Percentiles rank a stretch among this genome's conserved stretches.
These are phyloP conservation scores for Dichotomopilus funicola DNA, from an alignment of 2,329 filamentous ascomycete species.

Conservation along the genomic window DNA sequence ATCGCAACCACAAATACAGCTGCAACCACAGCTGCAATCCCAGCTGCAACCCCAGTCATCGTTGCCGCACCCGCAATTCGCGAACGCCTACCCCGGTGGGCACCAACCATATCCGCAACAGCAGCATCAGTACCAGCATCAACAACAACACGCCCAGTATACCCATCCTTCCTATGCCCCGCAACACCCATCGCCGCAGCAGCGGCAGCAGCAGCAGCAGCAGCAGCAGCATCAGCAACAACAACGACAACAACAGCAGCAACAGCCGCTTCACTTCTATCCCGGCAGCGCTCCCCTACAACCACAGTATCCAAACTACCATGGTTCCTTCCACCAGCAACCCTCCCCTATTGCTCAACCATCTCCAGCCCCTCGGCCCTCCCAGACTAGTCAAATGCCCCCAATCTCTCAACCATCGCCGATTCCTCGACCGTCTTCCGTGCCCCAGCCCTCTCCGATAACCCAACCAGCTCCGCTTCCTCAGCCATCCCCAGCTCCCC, in stretches of 20 bases:
- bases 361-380: neutral
- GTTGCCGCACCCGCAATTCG: conserved; percentile 18
- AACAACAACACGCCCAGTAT: conserved; percentile 19
- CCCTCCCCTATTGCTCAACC: neutral
- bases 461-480: conserved; percentile 4
- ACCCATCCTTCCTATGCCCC: conserved; percentile 22
- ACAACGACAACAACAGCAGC: neutral
- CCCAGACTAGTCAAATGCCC: neutral
- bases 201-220: conserved; percentile 13
- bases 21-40: conserved; percentile 1
- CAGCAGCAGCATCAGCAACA: no score
- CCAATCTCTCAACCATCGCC: conserved; percentile 4
- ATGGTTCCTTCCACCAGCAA: conserved; percentile 23
- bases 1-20: conserved; percentile 3
- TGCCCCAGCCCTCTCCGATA: conserved; percentile 1
- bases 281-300: conserved; percentile 18
- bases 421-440: conserved; percentile 14
- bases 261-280: conserved; percentile 19
- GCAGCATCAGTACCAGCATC: conserved; percentile 14
- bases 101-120: conserved; percentile 16
- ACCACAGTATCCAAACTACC: conserved; percentile 20
- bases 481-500: neutral
- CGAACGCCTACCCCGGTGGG: conserved; percentile 15
- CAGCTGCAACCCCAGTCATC: conserved; percentile 18
- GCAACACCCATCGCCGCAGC: conserved; percentile 11